Conservation (phyloP, 2,329 filamentous ascomycete species). For the Calonectria leucothoes region DNA sequence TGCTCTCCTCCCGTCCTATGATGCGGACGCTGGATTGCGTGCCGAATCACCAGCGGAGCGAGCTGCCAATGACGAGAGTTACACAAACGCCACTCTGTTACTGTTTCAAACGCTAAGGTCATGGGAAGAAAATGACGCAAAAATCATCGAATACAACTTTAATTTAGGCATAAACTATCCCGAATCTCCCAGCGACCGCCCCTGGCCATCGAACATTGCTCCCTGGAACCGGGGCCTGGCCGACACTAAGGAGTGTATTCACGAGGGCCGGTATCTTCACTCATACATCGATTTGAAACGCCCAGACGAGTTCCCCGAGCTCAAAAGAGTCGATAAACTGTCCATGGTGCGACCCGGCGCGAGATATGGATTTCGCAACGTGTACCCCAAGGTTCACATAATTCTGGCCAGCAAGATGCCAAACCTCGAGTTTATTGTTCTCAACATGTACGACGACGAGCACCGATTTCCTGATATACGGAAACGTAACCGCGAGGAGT, state of each 20-base stretch:
- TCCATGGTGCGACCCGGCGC: neutral
- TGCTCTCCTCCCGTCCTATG: constrained; percentile 1
- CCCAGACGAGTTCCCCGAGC: neutral
- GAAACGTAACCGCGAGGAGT: neutral
- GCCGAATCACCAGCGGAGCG: constrained; percentile 18
- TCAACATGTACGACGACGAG: constrained; percentile 8
- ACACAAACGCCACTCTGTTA: neutral
- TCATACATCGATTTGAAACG: constrained; percentile 11
- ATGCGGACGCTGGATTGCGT: neutral
- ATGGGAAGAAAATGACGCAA: constrained; percentile 12
- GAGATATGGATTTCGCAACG: constrained; percentile 3
- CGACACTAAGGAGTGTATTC: neutral
- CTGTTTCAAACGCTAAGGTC: constrained; percentile 1
- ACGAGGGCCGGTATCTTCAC: constrained; percentile 21
- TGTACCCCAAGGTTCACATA: constrained; percentile 11
- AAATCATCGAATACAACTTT: neutral
- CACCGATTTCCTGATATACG: constrained; percentile 12
- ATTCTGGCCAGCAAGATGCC: constrained; percentile 18
- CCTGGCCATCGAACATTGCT: neutral
- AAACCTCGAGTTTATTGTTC: constrained; percentile 8
- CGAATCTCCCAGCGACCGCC: constrained; percentile 11
- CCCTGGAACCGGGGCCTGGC: neutral
- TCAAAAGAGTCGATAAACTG: neutral
- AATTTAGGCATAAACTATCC: constrained; percentile 13
- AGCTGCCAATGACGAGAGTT: constrained; percentile 13